A percentile compares a stretch with the other conserved stretches of the same genome.
Evolutionary conservation across 169 alveolate species (phyloP).

Genomic region (Eimeria praecox): DNA sequence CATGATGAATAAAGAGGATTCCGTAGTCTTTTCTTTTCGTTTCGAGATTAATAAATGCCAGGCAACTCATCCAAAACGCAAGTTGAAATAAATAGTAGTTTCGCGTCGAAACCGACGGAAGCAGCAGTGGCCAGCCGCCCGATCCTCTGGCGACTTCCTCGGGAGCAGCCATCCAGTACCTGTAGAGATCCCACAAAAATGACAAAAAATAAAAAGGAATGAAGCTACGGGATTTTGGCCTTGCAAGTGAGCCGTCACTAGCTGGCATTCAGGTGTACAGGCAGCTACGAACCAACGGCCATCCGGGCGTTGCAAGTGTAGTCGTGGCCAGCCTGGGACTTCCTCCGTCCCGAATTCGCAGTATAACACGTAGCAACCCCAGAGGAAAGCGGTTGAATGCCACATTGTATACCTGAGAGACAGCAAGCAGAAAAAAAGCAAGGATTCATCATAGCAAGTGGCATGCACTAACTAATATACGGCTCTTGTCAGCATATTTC

Average conservation of each 20-base stretch:
- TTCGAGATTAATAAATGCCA: constrained; percentile 70
- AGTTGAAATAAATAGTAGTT: constrained; percentile 63
- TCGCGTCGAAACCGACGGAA: constrained; percentile 31
- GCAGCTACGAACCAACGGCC: constrained; percentile 64
- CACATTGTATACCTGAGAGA: constrained; percentile 75
- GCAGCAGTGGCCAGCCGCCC: constrained; percentile 70
- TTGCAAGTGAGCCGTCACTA: background rate
- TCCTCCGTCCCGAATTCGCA: constrained; percentile 60
- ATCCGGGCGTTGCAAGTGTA: constrained; percentile 46
- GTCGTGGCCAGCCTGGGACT: constrained; percentile 52
- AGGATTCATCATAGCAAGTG: no score
- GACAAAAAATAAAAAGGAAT: no score
- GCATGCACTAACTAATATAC: no score
- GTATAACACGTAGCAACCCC: constrained; percentile 62
- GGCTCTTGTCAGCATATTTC: no score
- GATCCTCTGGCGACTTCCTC: constrained; percentile 53
- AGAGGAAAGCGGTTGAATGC: constrained; percentile 47
- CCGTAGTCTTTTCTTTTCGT: constrained; percentile 68
- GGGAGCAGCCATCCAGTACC: constrained; percentile 64
- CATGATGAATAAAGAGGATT: constrained; percentile 77
- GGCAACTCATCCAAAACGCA: constrained; percentile 80
- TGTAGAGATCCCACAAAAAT: background rate
- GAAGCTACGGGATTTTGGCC: no score
- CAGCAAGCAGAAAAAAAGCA: constrained; percentile 21
- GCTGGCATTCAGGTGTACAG: background rate